These are phyloP conservation scores for Phylloporus sp. DNA, from an alignment of 768 basidiomycete species.

Conservation along the genomic window DNA sequence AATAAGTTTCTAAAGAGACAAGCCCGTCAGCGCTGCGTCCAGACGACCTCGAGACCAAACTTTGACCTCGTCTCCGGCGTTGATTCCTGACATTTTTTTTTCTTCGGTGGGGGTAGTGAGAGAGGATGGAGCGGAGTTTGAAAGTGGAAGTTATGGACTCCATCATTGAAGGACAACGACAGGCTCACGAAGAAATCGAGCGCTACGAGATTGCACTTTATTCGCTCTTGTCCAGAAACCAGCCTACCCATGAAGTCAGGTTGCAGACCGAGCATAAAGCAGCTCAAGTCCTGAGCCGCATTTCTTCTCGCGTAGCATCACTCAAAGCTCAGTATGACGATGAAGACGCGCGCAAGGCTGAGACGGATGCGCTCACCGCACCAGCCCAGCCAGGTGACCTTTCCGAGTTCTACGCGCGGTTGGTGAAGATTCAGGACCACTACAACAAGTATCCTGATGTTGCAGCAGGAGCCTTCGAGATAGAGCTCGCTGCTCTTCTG, in stretches of 20 bases:
- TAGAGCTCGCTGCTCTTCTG: slow-evolving; percentile 75
- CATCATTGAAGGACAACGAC: slow-evolving; percentile 87
- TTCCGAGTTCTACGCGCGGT: slow-evolving; percentile 91
- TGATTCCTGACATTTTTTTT: slow-evolving; percentile 75
- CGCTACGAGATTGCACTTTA: slow-evolving; percentile 85
- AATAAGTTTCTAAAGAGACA: slow-evolving; percentile 66
- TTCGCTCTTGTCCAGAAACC: slow-evolving; percentile 68
- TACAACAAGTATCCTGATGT: slow-evolving; percentile 93
- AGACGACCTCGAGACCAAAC: slow-evolving; percentile 17
- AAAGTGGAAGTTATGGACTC: slow-evolving; percentile 77
- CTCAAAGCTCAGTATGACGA: slow-evolving; percentile 77
- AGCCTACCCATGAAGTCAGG: slow-evolving; percentile 54
- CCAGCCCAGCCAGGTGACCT: slow-evolving; percentile 64
- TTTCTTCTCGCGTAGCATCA: slow-evolving; percentile 60
- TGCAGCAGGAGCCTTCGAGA: slow-evolving; percentile 72
- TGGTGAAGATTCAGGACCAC: slow-evolving; percentile 95
- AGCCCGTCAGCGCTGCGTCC: background rate
- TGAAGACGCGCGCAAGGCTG: slow-evolving; percentile 62
- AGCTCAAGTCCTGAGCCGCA: slow-evolving; percentile 81
- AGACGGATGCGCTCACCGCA: slow-evolving; percentile 58
- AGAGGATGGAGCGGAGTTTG: slow-evolving; percentile 46
- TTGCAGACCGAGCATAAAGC: slow-evolving; percentile 86
- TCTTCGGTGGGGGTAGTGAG: slow-evolving; percentile 31
- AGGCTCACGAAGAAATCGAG: slow-evolving; percentile 94
- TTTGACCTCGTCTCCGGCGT: slow-evolving; percentile 77